Base-by-base conservation (phyloP, 306 rosid species). In the Trichosanthes cucumerina region DNA sequence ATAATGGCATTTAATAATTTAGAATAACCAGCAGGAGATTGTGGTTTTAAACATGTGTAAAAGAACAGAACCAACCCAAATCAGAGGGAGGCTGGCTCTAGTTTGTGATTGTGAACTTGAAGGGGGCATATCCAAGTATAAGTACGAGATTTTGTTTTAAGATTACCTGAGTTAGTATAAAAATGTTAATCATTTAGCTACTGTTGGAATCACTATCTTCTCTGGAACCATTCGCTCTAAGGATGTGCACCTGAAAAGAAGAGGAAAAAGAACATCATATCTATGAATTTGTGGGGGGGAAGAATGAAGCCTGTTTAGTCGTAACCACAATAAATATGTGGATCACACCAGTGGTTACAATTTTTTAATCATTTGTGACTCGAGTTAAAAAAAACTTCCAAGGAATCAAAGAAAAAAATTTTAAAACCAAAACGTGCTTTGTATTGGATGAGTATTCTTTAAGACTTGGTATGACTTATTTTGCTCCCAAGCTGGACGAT, bases 191-290 rank as follows among this genome's bases (percentile, higher is more conserved):
- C 54, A 5, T 43, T 71, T 26, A 46, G 57, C 57, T 44, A 24
- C 76, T 46, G 52, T 46, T 71, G 46, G 38, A 46, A 26, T 28
- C 44, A 4, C 77, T 72, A 69, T 62, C 82, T 65, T 84, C 77
- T 65, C 76, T 34, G 76, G 86, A 64, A 78, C 80, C 41, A 33
- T 86, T 88, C 83, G 79, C 91, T 81, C 94, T 86, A 49, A 87
- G 18, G 68, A 92, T 88, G 88, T 86, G 83, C 49, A 89, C 92
- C 93, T 90, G 82, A 83, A 59, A 77, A 66, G 16, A 33, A 21
- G 19, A 0, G 44, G 39, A 53, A 49, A 69, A 56, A 5, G 2
- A 7, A 56, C 4, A 4, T 15, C 1, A 23, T 19, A 16, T 21
- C 16, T 38, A 18, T 36, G 80, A 44, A 77, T 19, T 39, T 12